A percentile compares a stretch with the other conserved stretches of the same genome.
These are phyloP conservation scores for Teratosphaeriaceae sp. DNA, from an alignment of 2,329 filamentous ascomycete genomes.

Conservation along the genomic window DNA sequence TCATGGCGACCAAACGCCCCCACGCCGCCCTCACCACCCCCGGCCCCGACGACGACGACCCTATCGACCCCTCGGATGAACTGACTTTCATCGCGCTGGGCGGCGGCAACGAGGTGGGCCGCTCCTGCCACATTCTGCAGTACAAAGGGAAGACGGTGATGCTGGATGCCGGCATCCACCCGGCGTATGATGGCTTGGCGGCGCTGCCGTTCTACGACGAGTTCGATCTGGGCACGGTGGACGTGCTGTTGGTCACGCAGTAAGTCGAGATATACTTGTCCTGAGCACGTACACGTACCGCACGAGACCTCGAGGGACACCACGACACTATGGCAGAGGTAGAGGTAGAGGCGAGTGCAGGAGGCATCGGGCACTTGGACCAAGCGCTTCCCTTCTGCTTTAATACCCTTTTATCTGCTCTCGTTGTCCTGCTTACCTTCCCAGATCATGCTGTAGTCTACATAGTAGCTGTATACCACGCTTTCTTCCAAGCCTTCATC, in stretches of 20 bases:
- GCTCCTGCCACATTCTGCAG: conserved; percentile 95
- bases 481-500: conserved; percentile 10
- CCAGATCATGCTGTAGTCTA: conserved; percentile 12
- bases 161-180: conserved; percentile 97
- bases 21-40: conserved; percentile 57
- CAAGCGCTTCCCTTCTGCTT: neutral
- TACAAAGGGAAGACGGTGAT: conserved; percentile 99
- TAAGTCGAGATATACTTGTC: conserved; percentile 55
- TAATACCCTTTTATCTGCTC: neutral
- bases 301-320: no score
- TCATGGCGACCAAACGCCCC: conserved; percentile 85
- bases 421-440: neutral
- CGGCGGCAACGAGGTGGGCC: conserved; percentile 92
- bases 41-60: conserved; percentile 65
- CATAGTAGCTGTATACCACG: conserved; percentile 30
- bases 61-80: conserved; percentile 88
- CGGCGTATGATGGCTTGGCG: conserved; percentile 89
- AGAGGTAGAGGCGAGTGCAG: neutral
- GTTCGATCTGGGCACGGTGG: conserved; percentile 94
- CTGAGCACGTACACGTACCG: no score
- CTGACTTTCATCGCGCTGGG: conserved; percentile 90
- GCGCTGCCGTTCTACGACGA: conserved; percentile 97
- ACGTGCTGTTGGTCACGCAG: conserved; percentile 97
- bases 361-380: neutral
- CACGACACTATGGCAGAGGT: conserved; percentile 15